Conservation (phyloP, 257 asterid species). For the Solanum habrochaites region DNA sequence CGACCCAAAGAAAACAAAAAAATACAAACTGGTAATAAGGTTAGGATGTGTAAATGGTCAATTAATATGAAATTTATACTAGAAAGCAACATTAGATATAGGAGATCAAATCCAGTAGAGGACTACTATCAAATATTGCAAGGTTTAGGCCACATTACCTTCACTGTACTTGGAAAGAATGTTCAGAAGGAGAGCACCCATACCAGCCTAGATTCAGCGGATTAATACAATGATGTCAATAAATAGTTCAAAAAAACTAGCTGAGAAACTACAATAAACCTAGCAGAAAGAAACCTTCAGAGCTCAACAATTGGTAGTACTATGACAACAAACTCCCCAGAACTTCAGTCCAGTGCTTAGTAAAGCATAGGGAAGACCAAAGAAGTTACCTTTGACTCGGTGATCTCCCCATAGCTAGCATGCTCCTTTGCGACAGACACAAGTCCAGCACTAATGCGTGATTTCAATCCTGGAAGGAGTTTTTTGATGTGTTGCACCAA, state of each 20-base stretch:
- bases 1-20: background rate
- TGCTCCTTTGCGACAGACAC: conserved; percentile 90
- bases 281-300: background rate
- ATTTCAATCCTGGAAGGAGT: conserved; percentile 83
- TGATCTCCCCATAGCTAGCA: conserved; percentile 88
- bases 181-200: conserved; percentile 76
- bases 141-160: conserved; percentile 30
- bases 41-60: background rate
- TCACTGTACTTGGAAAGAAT: conserved; percentile 86
- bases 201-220: conserved; percentile 56
- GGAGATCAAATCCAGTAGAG: background rate
- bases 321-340: background rate
- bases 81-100: background rate
- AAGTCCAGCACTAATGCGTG: conserved; percentile 62
- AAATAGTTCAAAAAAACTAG: background rate
- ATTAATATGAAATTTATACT: background rate
- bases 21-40: background rate
- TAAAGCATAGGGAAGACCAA: background rate
- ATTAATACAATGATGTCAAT: conserved; percentile 3
- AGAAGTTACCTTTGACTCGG: conserved; percentile 69
- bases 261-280: background rate
- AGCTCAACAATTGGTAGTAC: background rate
- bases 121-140: background rate
- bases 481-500: conserved; percentile 80
- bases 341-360: background rate